phyloP scores from a whole-genome alignment of 2,329 filamentous ascomycete genomes.

The Fusarium longipes region DNA sequence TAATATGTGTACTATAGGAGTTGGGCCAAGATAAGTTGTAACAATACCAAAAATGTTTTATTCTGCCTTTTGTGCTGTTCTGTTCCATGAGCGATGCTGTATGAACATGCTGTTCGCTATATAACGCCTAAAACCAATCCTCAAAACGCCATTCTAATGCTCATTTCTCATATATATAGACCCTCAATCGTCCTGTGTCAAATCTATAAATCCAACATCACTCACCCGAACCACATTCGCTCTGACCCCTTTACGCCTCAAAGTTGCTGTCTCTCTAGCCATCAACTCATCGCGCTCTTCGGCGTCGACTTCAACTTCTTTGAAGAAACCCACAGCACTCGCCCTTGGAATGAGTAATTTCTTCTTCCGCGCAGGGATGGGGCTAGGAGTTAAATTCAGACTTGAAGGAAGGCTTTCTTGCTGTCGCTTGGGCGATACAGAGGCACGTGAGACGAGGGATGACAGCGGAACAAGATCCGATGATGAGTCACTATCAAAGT shows the following conservation, averaged over 20 bases:
- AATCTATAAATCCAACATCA: constrained; percentile 51
- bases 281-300: constrained; percentile 45
- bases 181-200: constrained; percentile 47
- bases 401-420: not conserved
- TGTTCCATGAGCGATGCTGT: not conserved
- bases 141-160: constrained; percentile 15
- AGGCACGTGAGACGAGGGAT: constrained; percentile 11
- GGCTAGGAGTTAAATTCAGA: constrained; percentile 23
- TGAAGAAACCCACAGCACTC: constrained; percentile 55
- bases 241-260: constrained; percentile 26
- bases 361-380: constrained; percentile 48
- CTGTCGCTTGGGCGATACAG: constrained; percentile 25
- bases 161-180: not conserved
- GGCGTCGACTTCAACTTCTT: constrained; percentile 46
- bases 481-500: constrained; percentile 34
- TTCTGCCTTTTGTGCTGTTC: not conserved
- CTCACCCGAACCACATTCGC: constrained; percentile 45
- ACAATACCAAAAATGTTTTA: constrained; percentile 3
- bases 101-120: constrained; percentile 12
- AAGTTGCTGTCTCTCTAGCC: constrained; percentile 34
- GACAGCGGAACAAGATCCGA: constrained; percentile 34
- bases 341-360: constrained; percentile 54
- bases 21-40: constrained; percentile 24
- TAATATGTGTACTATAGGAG: constrained; percentile 20
- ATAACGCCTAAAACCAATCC: constrained; percentile 25